Evolutionary conservation across 768 basidiomycete genomes (phyloP), one percentile per base, ranked within the genome.

Genomic region (Kwoniella shandongensis): DNA sequence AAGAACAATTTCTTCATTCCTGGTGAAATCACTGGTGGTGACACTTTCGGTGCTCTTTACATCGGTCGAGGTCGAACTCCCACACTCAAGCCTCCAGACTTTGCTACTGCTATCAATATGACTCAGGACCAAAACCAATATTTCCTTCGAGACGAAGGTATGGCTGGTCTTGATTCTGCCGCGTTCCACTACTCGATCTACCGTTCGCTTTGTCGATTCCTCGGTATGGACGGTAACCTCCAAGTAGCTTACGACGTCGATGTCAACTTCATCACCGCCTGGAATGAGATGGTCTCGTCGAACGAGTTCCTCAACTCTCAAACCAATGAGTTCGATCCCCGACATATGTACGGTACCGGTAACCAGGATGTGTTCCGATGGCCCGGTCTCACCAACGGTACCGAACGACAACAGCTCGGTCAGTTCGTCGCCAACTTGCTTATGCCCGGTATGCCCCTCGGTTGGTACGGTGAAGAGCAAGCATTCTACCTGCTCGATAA

Each of bases 121-220:
- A 87, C 85, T 8, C 71, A 82, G 5, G 51, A 72, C 17, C 79
- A 88, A 55, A 80, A 83, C 59, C 82, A 88, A 75, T 94, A 83
- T 76, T 96, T 94, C 79, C 79, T 94, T 44, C 87, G 92, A 22
- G 80, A 85, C 8, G 79, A 81, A 15, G 79, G 80, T 5, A 69
- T 81, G 18, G 84, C 83, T 57, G 87, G 78, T 22, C 80, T 96
- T 47, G 92, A 96, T 66, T 80, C 81, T 32, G 85, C 85, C 44
- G 91, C 92, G 0, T 94, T 94, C 81, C 92, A 96, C 75, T 96
- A 94, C 76, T 94, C 92, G 44, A 86, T 87, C 52, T 94, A 96
- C 72, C 92, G 92, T 57, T 79, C 88, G 2, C 78, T 94, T 50
- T 79, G 86, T 27, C 88, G 92, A 47, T 90, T 92, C 80, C 81